These are phyloP conservation scores for Quercus variabilis DNA, from an alignment of 306 rosid species.

Conservation along the genomic window DNA sequence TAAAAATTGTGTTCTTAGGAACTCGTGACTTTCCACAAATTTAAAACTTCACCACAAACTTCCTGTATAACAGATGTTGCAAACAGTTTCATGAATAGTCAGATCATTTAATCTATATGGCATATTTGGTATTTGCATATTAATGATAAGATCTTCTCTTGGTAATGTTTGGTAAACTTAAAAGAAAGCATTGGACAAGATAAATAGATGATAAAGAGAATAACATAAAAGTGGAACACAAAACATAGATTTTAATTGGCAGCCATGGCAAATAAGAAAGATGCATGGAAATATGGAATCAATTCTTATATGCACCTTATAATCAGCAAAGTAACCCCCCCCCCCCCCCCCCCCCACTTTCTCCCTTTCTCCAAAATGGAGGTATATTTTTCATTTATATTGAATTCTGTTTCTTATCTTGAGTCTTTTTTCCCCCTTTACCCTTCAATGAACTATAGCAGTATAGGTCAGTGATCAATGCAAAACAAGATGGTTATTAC, in stretches of 20 bases:
- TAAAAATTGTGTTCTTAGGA: background rate
- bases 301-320: background rate
- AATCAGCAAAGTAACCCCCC: background rate
- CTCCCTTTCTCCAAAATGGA: background rate
- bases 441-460: background rate
- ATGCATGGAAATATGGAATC: background rate
- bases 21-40: background rate
- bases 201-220: background rate
- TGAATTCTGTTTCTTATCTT: background rate
- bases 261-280: background rate
- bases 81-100: background rate
- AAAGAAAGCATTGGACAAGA: background rate
- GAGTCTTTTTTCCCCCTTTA: background rate
- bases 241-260: background rate
- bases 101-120: background rate
- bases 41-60: background rate
- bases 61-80: background rate
- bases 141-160: background rate
- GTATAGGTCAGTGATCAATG: background rate
- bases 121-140: background rate
- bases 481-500: constrained; percentile 24
- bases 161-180: background rate
- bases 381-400: background rate
- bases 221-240: background rate
- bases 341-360: background rate